These are phyloP conservation scores for Boletus tomentosulus DNA, from an alignment of 768 basidiomycete genomes.

Conservation along the genomic window DNA sequence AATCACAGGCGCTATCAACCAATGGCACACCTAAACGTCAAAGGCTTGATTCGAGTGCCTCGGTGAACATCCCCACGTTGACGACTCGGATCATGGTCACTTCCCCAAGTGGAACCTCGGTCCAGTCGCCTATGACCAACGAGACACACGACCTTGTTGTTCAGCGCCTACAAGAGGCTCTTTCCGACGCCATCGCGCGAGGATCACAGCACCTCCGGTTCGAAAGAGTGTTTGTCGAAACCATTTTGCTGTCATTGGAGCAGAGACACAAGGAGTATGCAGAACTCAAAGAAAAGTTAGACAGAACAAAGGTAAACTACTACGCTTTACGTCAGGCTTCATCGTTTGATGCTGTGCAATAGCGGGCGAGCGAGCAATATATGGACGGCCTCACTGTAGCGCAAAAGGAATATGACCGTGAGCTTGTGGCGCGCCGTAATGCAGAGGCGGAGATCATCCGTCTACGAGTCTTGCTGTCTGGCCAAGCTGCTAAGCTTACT, in stretches of 20 bases:
- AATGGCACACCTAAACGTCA: slow-evolving; percentile 12
- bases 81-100: slow-evolving; percentile 46
- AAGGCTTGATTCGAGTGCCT: slow-evolving; percentile 26
- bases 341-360: slow-evolving; percentile 5
- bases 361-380: slow-evolving; percentile 91
- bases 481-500: slow-evolving; percentile 83
- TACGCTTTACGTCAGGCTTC: background rate
- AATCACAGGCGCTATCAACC: slow-evolving; percentile 22
- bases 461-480: slow-evolving; percentile 78
- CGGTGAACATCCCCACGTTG: slow-evolving; percentile 13
- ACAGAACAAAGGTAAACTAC: slow-evolving; percentile 73
- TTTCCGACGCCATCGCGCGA: slow-evolving; percentile 56
- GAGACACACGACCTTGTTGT: slow-evolving; percentile 46
- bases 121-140: slow-evolving; percentile 19
- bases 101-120: slow-evolving; percentile 33
- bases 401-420: slow-evolving; percentile 90
- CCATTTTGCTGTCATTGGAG: slow-evolving; percentile 63
- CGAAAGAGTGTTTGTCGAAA: slow-evolving; percentile 70
- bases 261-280: slow-evolving; percentile 54
- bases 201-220: slow-evolving; percentile 61
- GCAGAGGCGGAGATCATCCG: slow-evolving; percentile 90
- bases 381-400: slow-evolving; percentile 91
- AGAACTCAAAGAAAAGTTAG: slow-evolving; percentile 71
- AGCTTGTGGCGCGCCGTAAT: slow-evolving; percentile 82
- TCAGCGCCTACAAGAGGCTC: slow-evolving; percentile 54